Percentiles rank a stretch among this genome's conserved stretches.
Conservation (phyloP, 805 yeast species). For the Naumovozyma baii region DNA sequence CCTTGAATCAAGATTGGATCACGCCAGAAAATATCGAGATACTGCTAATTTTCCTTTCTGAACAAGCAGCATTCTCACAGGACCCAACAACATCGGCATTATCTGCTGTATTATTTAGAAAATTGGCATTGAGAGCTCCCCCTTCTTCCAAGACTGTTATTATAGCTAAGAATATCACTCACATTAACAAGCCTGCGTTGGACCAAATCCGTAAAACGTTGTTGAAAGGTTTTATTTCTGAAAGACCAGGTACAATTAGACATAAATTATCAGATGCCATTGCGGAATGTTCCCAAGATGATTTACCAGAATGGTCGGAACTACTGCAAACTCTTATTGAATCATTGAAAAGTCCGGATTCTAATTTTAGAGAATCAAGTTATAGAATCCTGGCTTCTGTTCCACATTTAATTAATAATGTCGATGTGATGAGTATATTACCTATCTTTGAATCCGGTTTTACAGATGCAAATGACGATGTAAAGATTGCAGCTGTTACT, state of each 20-base stretch:
- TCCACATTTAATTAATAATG: slow-evolving; percentile 64
- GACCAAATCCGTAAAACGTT: slow-evolving; percentile 55
- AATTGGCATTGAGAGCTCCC: slow-evolving; percentile 75
- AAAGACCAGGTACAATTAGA: slow-evolving; percentile 66
- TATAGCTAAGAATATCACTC: slow-evolving; percentile 71
- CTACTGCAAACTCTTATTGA: slow-evolving; percentile 63
- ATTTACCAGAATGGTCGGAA: slow-evolving; percentile 62
- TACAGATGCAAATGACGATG: slow-evolving; percentile 68
- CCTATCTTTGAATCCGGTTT: slow-evolving; percentile 76
- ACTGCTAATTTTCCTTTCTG: slow-evolving; percentile 68
- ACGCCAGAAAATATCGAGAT: slow-evolving; percentile 55
- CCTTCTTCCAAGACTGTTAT: slow-evolving; percentile 46
- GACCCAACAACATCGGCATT: slow-evolving; percentile 55
- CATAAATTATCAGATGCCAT: slow-evolving; percentile 92
- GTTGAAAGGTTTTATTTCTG: slow-evolving; percentile 61
- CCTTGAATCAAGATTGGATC: slow-evolving; percentile 70
- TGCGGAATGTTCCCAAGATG: slow-evolving; percentile 79
- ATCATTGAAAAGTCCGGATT: slow-evolving; percentile 47
- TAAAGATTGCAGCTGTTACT: slow-evolving; percentile 81
- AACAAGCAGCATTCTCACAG: slow-evolving; percentile 59
- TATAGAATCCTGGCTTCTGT: slow-evolving; percentile 80
- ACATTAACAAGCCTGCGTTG: slow-evolving; percentile 48
- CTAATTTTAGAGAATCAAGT: slow-evolving; percentile 77
- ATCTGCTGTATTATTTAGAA: slow-evolving; percentile 81
- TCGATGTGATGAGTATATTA: slow-evolving; percentile 44